These are phyloP conservation scores for Fusarium nanum DNA, from an alignment of 2,329 filamentous ascomycete species.

Conservation along the genomic window DNA sequence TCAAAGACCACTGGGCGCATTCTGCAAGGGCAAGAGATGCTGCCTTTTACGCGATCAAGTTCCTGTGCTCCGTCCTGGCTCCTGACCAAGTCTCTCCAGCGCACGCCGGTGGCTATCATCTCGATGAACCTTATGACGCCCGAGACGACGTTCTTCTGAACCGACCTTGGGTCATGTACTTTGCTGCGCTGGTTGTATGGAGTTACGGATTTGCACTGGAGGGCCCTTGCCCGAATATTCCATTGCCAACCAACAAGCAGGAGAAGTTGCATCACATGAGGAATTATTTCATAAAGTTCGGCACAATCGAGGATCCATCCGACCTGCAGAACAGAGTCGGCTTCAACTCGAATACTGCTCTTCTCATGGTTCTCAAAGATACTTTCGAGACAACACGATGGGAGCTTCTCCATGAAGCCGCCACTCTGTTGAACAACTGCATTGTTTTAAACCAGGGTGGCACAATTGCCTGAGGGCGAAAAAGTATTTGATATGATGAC, in stretches of 20 bases:
- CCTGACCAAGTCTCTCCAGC: slow-evolving; percentile 57
- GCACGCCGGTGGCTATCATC: slow-evolving; percentile 54
- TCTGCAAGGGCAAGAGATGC: slow-evolving; percentile 90
- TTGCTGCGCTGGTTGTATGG: slow-evolving; percentile 92
- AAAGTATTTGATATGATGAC: background rate
- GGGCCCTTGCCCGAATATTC: slow-evolving; percentile 71
- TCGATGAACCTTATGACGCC: slow-evolving; percentile 75
- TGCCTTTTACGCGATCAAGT: slow-evolving; percentile 90
- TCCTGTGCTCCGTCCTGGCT: slow-evolving; percentile 85
- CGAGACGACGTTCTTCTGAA: slow-evolving; percentile 91
- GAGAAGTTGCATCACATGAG: slow-evolving; percentile 84
- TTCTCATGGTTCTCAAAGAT: slow-evolving; percentile 84
- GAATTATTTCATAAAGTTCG: slow-evolving; percentile 78
- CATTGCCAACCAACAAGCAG: slow-evolving; percentile 66
- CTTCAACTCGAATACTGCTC: slow-evolving; percentile 83
- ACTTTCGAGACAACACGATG: slow-evolving; percentile 85
- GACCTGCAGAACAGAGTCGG: slow-evolving; percentile 79
- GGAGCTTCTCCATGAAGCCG: slow-evolving; percentile 92
- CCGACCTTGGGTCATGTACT: slow-evolving; percentile 94
- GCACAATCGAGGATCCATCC: slow-evolving; percentile 77
- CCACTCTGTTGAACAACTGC: slow-evolving; percentile 82
- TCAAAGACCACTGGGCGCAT: slow-evolving; percentile 90
- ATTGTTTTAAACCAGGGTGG: slow-evolving; percentile 61
- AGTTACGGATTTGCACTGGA: slow-evolving; percentile 93
- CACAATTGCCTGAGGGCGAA: slow-evolving; percentile 36